phyloP scores from a whole-genome alignment of 805 yeast genomes.

The Candida loeiensis region DNA sequence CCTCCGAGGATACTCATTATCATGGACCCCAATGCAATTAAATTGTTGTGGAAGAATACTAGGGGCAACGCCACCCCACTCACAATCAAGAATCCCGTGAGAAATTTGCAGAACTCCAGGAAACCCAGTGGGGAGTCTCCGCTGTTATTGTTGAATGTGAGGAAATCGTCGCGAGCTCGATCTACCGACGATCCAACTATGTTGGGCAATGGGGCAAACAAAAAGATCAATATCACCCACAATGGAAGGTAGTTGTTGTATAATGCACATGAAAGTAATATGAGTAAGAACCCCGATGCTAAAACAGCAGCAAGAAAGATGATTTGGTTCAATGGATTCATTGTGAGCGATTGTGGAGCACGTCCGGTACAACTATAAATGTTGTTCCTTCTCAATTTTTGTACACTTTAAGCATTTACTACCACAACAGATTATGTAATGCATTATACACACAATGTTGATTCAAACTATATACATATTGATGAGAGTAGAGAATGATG shows the following conservation, averaged over 20 bases:
- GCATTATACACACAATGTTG: not conserved
- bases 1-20: slow-evolving; percentile 45
- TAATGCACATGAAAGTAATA: slow-evolving; percentile 43
- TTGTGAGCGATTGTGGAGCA: slow-evolving; percentile 10
- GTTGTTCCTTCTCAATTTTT: slow-evolving; percentile 1
- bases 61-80: slow-evolving; percentile 46
- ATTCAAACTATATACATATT: not conserved
- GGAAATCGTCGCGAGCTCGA: slow-evolving; percentile 38
- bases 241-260: slow-evolving; percentile 40
- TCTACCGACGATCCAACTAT: slow-evolving; percentile 37
- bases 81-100: slow-evolving; percentile 39
- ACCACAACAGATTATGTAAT: slow-evolving; percentile 1
- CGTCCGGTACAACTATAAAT: not conserved
- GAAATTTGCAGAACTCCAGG: slow-evolving; percentile 36
- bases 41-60: slow-evolving; percentile 34
- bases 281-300: slow-evolving; percentile 43
- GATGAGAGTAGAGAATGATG: too few species aligned
- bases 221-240: slow-evolving; percentile 42
- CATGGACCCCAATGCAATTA: slow-evolving; percentile 38
- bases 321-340: slow-evolving; percentile 46
- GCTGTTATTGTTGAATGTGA: slow-evolving; percentile 41
- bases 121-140: slow-evolving; percentile 35
- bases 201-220: slow-evolving; percentile 45
- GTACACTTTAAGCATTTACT: too few species aligned
- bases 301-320: slow-evolving; percentile 44